Evolutionary conservation across 2,329 filamentous ascomycete genomes (phyloP), one percentile per base, ranked within the genome.

Genomic region (Monosporascus sp.): DNA sequence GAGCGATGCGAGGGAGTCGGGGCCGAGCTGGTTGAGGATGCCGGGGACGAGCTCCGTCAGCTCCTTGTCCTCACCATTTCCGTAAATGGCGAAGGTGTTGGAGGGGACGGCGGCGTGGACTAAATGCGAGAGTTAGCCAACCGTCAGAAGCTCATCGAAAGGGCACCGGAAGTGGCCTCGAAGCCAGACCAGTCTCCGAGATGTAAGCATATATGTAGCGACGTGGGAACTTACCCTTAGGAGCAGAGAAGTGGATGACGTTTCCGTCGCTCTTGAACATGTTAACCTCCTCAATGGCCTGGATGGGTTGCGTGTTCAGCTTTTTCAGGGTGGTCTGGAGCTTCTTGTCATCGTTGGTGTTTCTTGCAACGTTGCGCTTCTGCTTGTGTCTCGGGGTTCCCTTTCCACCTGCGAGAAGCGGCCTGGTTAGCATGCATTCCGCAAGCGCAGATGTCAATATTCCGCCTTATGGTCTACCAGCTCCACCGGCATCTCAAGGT

Each of bases 241-340:
- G 94, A 70, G 90, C 90, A 68, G 91, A 88, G 75, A 99, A 99
- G 85, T 99, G 94, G 72, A 99, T 97, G 76, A 99, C 94, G 77
- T 99, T 99, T 76, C 94, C 94, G 74, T 99, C 94, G 73, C 89
- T 88, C 89, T 99, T 99, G 88, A 99, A 99, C 94, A 99, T 99
- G 88, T 99, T 99, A 75, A 99, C 94, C 83, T 99, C 94, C 86
- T 99, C 94, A 69, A 99, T 99, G 64, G 89, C 91, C 82, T 96
- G 92, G 78, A 99, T 97, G 70, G 94, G 94, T 85, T 99, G 94
- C 56, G 96, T 93, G 79, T 97, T 97, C 76, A 99, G 86, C 88
- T 99, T 99, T 89, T 99, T 99, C 65, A 99, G 84, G 59, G 91
- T 81, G 59, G 87, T 85, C 81, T 99, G 94, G 62, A 99, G 90